Conservation (phyloP, 73 alveolate genomes). For the Uronychia setigera region DNA sequence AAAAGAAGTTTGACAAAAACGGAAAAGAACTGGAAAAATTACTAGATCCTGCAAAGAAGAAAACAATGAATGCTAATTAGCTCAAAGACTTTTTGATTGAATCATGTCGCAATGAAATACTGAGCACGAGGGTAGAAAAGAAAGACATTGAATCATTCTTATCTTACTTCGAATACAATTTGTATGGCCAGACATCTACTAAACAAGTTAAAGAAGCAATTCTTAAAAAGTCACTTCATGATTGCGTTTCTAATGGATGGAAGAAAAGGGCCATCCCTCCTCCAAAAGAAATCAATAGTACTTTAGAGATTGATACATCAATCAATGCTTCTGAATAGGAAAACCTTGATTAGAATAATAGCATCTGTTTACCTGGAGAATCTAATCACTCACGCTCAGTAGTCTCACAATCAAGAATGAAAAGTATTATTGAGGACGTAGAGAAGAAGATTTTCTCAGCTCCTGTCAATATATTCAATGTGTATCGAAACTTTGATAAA, state of each 20-base stretch:
- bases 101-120: background rate
- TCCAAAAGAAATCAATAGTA: background rate
- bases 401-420: background rate
- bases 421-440: background rate
- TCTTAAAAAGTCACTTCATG: no score
- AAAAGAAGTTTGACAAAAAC: background rate
- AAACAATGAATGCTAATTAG: background rate
- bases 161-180: background rate
- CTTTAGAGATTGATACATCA: background rate
- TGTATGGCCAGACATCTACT: background rate
- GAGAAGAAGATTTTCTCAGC: background rate
- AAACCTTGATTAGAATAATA: no score
- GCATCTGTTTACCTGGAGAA: no score
- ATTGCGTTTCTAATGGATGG: no score
- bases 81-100: background rate
- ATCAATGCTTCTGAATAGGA: no score
- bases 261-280: background rate
- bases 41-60: background rate
- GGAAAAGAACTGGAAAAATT: background rate
- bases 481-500: background rate
- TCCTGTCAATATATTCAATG: background rate
- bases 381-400: no score
- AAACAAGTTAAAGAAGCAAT: background rate
- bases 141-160: background rate
- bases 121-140: background rate